Base-by-base conservation (phyloP, 345 rosid species). In the Conringia planisiliqua region DNA sequence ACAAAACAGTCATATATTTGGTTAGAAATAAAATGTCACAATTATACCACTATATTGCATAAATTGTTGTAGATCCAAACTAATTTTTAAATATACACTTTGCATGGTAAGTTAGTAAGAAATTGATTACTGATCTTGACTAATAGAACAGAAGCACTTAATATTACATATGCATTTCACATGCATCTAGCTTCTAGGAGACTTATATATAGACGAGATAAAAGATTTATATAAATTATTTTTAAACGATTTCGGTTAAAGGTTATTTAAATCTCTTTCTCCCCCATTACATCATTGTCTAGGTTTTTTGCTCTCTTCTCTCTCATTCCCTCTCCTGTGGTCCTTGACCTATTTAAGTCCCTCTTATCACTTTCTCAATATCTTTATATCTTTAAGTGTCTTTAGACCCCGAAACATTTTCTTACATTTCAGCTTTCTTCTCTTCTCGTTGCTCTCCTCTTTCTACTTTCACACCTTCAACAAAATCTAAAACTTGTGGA, bases 311-410 rank as follows among this genome's bases (percentile, higher is more conserved):
- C 59, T 48, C 66, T 78, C 32, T 76, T 20, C 58, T 69, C 42
- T 66, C 40, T 55, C 38, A 24, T 48, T 44, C 16, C 14, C 17
- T 65, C 69, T 35, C 33, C 2, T 59, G 89, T 86, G 90, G 89
- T 85, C 92, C 90, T 83, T 59, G 33, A 44, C 75, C 85, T 82
- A 92, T 86, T 86, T 90, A 86, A 90, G 74, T 72, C 80, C 65
- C 88, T 81, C 85, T 83, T 44, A 79, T 76, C 87, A 71, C 80
- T 79, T 81, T 78, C 88, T 76, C 64, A 69, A 39, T 43, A 77
- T 79, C 82, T 84, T 83, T 82, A 76, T 80, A 80, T 74, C 79
- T 60, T 27, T 32, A 32, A 75, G 63, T 60, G 29, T 76, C 62
- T 76, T 39, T 33, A 44, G 7, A 51, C 62, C 40, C 50, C 22